Conservation (phyloP, 1,284 basidiomycete genomes). For the Fomitopsis schrenkii region DNA sequence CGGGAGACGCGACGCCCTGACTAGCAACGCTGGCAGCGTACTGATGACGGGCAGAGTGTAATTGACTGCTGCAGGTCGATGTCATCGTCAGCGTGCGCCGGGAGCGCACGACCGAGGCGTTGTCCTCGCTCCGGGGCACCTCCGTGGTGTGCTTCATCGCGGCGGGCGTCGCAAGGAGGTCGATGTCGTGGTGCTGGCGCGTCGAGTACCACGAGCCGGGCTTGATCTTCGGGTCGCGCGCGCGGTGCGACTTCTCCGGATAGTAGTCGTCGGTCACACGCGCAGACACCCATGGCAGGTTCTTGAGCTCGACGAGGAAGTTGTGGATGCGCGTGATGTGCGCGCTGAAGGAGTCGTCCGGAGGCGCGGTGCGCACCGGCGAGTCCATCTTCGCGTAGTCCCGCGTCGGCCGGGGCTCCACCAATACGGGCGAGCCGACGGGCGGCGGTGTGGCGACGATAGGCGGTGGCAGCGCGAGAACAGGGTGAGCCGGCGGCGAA, state of each 20-base stretch:
- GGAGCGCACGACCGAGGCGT: neutral
- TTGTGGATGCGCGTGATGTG: slow-evolving; percentile 25
- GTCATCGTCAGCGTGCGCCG: slow-evolving; percentile 5
- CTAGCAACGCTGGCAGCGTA: neutral
- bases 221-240: slow-evolving; percentile 17
- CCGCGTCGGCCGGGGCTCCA: slow-evolving; percentile 21
- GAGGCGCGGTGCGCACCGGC: slow-evolving; percentile 13
- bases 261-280: slow-evolving; percentile 27
- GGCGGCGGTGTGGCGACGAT: neutral
- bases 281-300: slow-evolving; percentile 30
- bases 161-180: slow-evolving; percentile 23
- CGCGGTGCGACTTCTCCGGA: slow-evolving; percentile 23
- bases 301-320: slow-evolving; percentile 27
- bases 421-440: slow-evolving; percentile 17
- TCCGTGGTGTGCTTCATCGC: slow-evolving; percentile 1
- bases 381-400: slow-evolving; percentile 31
- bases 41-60: neutral
- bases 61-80: neutral
- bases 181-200: slow-evolving; percentile 23
- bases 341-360: slow-evolving; percentile 26
- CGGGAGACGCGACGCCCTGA: slow-evolving; percentile 14
- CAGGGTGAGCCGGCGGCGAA: too few relatives aligned
- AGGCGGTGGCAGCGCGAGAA: neutral
- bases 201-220: slow-evolving; percentile 29
- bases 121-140: slow-evolving; percentile 6